Evolutionary conservation across 768 basidiomycete genomes (phyloP).

Genomic region (Panellus pusillus): DNA sequence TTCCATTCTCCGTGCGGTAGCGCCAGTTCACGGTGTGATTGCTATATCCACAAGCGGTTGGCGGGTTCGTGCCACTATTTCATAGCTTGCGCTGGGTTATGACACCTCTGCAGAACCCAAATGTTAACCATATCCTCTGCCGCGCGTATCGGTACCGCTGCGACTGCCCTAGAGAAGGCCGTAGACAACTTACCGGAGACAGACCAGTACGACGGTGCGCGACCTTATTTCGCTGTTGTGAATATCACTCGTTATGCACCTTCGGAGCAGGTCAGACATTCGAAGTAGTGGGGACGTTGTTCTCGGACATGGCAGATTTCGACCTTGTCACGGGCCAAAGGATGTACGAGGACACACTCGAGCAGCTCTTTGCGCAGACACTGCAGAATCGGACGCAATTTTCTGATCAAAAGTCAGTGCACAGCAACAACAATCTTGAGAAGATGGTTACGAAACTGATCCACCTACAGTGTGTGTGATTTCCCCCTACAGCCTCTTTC

Average conservation of each 20-base stretch:
- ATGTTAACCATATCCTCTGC: background rate
- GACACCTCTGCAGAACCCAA: constrained; percentile 15
- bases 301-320: constrained; percentile 7
- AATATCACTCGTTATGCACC: no score
- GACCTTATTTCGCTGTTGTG: background rate
- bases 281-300: background rate
- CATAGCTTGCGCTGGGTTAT: background rate
- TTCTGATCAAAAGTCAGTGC: background rate
- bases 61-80: background rate
- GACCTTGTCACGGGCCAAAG: background rate
- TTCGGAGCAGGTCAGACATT: constrained; percentile 1
- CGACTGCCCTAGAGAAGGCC: constrained; percentile 2
- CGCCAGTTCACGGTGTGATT: no score
- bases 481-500: no score
- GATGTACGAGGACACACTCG: background rate
- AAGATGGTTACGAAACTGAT: no score
- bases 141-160: background rate
- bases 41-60: background rate
- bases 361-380: background rate
- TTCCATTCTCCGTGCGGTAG: no score
- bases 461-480: no score
- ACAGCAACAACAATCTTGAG: background rate
- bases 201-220: background rate
- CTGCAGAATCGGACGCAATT: background rate
- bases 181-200: background rate